A percentile compares a stretch with the other conserved stretches of the same genome.
phyloP scores from a whole-genome alignment of 1,284 basidiomycete genomes.

The Malassezia sympodialis region DNA sequence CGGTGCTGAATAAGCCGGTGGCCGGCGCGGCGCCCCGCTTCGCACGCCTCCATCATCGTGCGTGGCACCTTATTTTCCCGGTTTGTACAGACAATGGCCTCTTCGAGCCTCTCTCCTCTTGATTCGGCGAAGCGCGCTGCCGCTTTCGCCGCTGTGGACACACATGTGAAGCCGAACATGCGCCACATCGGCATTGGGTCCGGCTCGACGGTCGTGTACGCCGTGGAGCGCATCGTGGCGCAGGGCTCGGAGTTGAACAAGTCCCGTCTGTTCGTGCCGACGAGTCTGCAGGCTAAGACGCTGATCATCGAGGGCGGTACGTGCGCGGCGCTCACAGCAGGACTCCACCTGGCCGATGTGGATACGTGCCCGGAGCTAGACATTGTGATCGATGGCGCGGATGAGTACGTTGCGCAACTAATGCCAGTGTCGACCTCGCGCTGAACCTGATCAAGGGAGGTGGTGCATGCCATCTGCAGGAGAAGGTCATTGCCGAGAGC shows the following conservation, averaged over 20 bases:
- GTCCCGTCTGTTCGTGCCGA: constrained; percentile 49
- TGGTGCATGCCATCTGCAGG: constrained; percentile 88
- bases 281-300: constrained; percentile 87
- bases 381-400: constrained; percentile 92
- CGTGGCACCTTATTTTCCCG: neutral
- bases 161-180: constrained; percentile 71
- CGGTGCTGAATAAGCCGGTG: neutral
- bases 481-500: constrained; percentile 89
- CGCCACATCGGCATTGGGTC: constrained; percentile 56
- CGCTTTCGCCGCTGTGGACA: constrained; percentile 87
- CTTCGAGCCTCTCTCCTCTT: constrained; percentile 14
- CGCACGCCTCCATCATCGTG: neutral
- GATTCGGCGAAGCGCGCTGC: constrained; percentile 70
- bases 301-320: constrained; percentile 66
- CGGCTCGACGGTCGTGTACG: constrained; percentile 93
- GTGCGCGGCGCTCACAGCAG: constrained; percentile 4
- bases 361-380: constrained; percentile 64
- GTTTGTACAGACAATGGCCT: neutral
- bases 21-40: neutral
- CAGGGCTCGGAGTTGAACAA: constrained; percentile 70
- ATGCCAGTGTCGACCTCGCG: constrained; percentile 64
- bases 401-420: constrained; percentile 54
- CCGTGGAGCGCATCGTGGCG: constrained; percentile 83
- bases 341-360: constrained; percentile 74
- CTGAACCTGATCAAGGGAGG: constrained; percentile 97